Evolutionary conservation across 768 basidiomycete genomes (phyloP).

Genomic region (Termitomyces sp.): DNA sequence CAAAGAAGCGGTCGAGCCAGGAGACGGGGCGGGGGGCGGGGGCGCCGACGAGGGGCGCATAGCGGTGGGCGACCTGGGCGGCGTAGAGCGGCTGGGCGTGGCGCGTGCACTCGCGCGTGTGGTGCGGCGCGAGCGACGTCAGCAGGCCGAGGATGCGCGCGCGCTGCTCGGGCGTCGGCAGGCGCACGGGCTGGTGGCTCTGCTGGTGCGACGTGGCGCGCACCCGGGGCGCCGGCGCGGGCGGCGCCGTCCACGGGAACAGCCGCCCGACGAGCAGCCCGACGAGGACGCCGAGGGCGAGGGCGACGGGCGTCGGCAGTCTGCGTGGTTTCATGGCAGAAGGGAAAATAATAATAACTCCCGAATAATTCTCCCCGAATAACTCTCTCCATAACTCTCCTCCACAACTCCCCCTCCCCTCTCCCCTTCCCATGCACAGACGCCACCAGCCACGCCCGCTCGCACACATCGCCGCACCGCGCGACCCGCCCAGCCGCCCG

Average conservation of each 20-base stretch:
- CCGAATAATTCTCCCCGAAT: no score
- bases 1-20: conserved; percentile 52
- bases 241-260: conserved; percentile 17
- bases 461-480: conserved; percentile 50
- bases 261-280: conserved; percentile 54
- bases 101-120: conserved; percentile 90
- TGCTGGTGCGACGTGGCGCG: conserved; percentile 41
- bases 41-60: conserved; percentile 79
- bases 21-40: conserved; percentile 50
- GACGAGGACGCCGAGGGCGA: conserved; percentile 56
- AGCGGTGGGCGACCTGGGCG: conserved; percentile 82
- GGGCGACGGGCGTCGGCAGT: conserved; percentile 48
- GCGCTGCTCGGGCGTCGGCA: conserved; percentile 83
- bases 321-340: conserved; percentile 17
- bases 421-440: conserved; percentile 48
- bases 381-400: no score
- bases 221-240: background rate
- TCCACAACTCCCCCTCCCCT: no score
- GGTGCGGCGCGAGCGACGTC: conserved; percentile 82
- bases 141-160: conserved; percentile 82
- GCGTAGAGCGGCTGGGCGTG: conserved; percentile 79
- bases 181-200: conserved; percentile 56
- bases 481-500: conserved; percentile 45
- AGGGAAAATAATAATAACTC: no score
- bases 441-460: conserved; percentile 41